Conservation (phyloP, 305 asterid species). For the Ajuga reptans region DNA sequence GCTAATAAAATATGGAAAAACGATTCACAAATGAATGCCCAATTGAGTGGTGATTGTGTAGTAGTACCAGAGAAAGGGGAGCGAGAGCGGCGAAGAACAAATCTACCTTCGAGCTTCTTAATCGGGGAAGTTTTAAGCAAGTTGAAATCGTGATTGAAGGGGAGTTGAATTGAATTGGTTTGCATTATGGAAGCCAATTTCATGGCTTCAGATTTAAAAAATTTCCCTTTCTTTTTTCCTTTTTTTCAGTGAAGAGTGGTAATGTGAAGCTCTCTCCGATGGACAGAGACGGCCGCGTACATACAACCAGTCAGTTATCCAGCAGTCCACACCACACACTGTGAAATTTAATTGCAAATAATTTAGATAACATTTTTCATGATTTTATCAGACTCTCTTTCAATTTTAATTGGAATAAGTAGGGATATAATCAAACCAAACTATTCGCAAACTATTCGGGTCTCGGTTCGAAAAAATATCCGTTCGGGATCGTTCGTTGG, state of each 20-base stretch:
- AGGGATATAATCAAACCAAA: too few relatives aligned
- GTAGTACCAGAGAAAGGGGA: constrained; percentile 34
- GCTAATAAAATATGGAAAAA: not conserved
- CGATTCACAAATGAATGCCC: not conserved
- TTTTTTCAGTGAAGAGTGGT: not conserved
- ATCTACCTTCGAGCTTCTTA: constrained; percentile 33
- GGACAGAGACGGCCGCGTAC: not conserved
- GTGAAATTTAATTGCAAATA: not conserved
- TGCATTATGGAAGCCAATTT: constrained; percentile 38
- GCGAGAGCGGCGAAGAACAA: constrained; percentile 32
- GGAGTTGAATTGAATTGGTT: constrained; percentile 28
- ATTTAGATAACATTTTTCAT: not conserved
- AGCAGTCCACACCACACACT: constrained; percentile 1
- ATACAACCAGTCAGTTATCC: constrained; percentile 14
- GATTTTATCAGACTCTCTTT: not conserved
- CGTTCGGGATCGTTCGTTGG: too few relatives aligned
- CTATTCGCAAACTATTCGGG: too few relatives aligned
- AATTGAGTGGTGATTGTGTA: not conserved
- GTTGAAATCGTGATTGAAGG: constrained; percentile 26
- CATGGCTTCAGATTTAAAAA: constrained; percentile 32
- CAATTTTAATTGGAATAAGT: too few relatives aligned
- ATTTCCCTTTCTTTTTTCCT: not conserved
- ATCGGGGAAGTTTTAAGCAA: constrained; percentile 32
- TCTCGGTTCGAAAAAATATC: too few relatives aligned
- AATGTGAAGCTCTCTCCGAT: not conserved